A percentile compares a stretch with the other conserved stretches of the same genome.
Conservation (phyloP, 2,329 filamentous ascomycete species). For the Aspergillus persii region DNA sequence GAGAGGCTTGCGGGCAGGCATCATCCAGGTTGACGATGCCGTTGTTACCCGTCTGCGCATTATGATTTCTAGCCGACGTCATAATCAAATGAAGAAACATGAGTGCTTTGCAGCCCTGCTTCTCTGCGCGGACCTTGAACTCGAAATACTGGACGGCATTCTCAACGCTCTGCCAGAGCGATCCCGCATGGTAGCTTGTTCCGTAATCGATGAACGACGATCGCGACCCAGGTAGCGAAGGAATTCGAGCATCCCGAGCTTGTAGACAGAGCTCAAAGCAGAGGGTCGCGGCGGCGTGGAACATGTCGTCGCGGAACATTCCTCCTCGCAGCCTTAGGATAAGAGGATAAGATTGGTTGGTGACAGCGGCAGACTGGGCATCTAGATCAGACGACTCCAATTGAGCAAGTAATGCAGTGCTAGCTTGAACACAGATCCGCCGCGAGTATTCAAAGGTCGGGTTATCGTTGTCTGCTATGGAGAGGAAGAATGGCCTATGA, state of each 20-base stretch:
- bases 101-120: neutral
- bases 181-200: neutral
- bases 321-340: neutral
- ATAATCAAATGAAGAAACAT: neutral
- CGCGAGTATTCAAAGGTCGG: neutral
- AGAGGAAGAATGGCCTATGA: slow-evolving; percentile 1
- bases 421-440: neutral
- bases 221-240: neutral
- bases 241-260: neutral
- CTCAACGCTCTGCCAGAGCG: neutral
- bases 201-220: neutral
- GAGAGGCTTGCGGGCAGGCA: neutral
- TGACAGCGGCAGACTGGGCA: neutral
- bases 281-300: neutral
- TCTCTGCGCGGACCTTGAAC: neutral
- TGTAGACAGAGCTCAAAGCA: slow-evolving; percentile 1
- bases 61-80: neutral
- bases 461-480: neutral
- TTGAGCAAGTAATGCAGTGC: neutral
- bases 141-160: neutral
- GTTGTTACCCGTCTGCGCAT: neutral
- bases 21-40: neutral
- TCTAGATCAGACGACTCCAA: neutral
- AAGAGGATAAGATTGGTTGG: neutral
- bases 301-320: slow-evolving; percentile 1